These are phyloP conservation scores for Dendrocalamus sinicus DNA, from an alignment of 176 grass and related monocot species.

Conservation along the genomic window DNA sequence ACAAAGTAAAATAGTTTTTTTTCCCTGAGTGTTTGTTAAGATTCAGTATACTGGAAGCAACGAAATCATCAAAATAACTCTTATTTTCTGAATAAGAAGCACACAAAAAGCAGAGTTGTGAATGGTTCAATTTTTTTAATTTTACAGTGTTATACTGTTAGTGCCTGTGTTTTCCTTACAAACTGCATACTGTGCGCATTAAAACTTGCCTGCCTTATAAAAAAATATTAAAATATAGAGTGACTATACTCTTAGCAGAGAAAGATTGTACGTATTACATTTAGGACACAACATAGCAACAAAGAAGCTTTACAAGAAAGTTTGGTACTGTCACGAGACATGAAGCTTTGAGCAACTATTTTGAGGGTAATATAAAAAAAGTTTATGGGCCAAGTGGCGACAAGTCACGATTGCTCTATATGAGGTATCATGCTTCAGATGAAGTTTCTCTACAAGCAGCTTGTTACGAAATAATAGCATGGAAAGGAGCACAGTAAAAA, in stretches of 20 bases:
- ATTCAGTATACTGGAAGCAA: background rate
- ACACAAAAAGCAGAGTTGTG: background rate
- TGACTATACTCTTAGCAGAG: background rate
- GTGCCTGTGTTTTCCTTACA: too few species aligned
- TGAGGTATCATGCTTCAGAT: too few species aligned
- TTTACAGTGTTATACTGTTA: too few species aligned
- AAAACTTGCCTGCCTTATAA: background rate
- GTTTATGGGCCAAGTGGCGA: background rate
- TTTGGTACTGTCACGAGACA: conserved; percentile 61
- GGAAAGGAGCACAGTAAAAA: background rate
- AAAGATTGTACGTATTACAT: conserved; percentile 17
- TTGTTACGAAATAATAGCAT: background rate
- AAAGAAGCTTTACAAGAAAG: conserved; percentile 67
- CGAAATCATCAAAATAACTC: background rate
- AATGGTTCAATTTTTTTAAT: background rate
- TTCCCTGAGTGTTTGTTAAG: background rate
- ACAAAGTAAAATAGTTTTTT: background rate
- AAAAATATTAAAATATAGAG: background rate
- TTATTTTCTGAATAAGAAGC: conserved; percentile 28
- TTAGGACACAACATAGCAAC: conserved; percentile 3
- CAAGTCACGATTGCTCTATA: background rate
- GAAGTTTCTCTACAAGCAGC: background rate
- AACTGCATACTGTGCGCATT: background rate
- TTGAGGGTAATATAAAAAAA: background rate
- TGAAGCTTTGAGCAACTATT: background rate